Evolutionary conservation across 345 rosid species (phyloP), one percentile per base, ranked within the genome.

Genomic region (Aquilaria malaccensis): DNA sequence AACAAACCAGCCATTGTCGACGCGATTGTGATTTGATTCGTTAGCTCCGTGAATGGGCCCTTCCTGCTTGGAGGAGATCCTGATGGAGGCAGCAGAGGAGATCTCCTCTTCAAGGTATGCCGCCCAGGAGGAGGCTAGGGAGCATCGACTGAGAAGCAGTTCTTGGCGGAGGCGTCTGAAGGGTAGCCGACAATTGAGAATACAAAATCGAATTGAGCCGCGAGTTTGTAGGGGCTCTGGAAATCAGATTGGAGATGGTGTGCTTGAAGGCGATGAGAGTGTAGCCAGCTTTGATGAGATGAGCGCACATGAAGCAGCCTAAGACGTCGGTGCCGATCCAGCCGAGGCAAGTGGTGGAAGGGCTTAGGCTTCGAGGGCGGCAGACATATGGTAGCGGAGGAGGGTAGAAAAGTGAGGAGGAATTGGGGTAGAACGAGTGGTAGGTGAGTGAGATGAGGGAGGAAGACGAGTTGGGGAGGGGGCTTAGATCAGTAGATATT

Each of bases 111-210:
- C 98, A n/a, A 93, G 88, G 30, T 89, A 93, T 56, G 10, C 91
- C 91, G 6, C 94, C 87, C 13, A 78, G 74, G 11, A 79, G 78
- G 67, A 93, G 97, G 70, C 87, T 88, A 61, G 13, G 87, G 81
- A 45, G 88, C 98, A 45, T 96, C 97, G 60, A 83, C 10, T 61
- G 68, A 43, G 66, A 30, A 92, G 93, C 69, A 86, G 79, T 56
- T 89, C 96, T 62, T 84, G 80, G 56, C 88, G 87, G 57, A 93
- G 43, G 7, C 96, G 53, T 93, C 97, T 30, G 91, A 83, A 52
- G 97, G 98, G 60, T 76, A 93, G 9, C 98, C 96, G 72, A 93
- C 97, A 78, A 89, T 93, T 61, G 97, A 80, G 78, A 89, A 93
- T 11, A 87, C 94, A 69, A 93, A 82, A 63, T 89, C 91, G 57